Conservation (phyloP, 2,329 filamentous ascomycete species). For the Coleophoma eucalyptorum region DNA sequence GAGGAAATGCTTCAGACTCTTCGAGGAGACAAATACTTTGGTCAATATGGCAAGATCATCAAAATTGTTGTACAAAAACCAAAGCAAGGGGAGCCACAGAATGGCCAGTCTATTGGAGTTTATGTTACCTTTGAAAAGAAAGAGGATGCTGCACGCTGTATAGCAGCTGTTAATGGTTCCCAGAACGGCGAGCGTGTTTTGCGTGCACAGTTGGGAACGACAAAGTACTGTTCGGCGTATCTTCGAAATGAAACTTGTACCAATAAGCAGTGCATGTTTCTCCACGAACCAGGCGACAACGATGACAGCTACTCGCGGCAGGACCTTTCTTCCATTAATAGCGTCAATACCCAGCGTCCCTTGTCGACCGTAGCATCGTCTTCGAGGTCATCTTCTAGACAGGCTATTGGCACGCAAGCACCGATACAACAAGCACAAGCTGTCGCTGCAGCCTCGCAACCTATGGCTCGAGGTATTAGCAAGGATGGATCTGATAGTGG, state of each 20-base stretch:
- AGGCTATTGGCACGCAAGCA: slow-evolving; percentile 37
- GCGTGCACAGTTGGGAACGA: slow-evolving; percentile 79
- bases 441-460: slow-evolving; percentile 41
- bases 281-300: slow-evolving; percentile 97
- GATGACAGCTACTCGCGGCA: slow-evolving; percentile 95
- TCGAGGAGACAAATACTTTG: slow-evolving; percentile 89
- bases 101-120: slow-evolving; percentile 78
- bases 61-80: slow-evolving; percentile 98
- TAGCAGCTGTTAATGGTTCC: slow-evolving; percentile 87
- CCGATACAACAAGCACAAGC: slow-evolving; percentile 27
- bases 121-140: slow-evolving; percentile 98
- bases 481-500: slow-evolving; percentile 70
- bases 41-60: slow-evolving; percentile 96
- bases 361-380: slow-evolving; percentile 47
- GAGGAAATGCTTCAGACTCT: slow-evolving; percentile 89
- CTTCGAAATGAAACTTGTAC: slow-evolving; percentile 90
- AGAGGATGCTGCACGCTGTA: slow-evolving; percentile 85
- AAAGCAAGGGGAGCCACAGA: slow-evolving; percentile 58
- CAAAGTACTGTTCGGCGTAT: slow-evolving; percentile 98
- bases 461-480: slow-evolving; percentile 74
- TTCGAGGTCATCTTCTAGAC: slow-evolving; percentile 50
- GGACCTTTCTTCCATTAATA: slow-evolving; percentile 92
- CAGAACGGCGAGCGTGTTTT: slow-evolving; percentile 84
- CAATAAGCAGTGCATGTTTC: slow-evolving; percentile 95
- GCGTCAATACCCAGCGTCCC: slow-evolving; percentile 72